phyloP scores from a whole-genome alignment of 1,139 yeast genomes.

The Candida buenavistaensis region DNA sequence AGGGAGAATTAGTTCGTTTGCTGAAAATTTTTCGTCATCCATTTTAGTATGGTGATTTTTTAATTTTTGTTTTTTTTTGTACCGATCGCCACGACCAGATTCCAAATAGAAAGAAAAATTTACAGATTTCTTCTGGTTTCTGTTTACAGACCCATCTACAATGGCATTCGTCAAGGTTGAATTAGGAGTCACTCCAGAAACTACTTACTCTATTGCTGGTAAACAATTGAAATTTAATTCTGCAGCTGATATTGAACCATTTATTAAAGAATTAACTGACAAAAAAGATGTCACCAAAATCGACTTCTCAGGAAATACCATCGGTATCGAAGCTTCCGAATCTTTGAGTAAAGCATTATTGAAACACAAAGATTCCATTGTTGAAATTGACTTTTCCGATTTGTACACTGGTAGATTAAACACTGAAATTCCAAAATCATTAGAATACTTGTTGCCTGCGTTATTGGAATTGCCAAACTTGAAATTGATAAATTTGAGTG shows the following conservation, averaged over 20 bases:
- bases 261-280: slow-evolving; percentile 52
- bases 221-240: slow-evolving; percentile 76
- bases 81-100: slow-evolving; percentile 6
- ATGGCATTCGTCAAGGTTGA: slow-evolving; percentile 28
- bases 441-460: slow-evolving; percentile 70
- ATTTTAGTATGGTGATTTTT: slow-evolving; percentile 1
- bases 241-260: slow-evolving; percentile 69
- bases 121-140: background rate
- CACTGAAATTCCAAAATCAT: slow-evolving; percentile 88
- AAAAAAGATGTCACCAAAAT: slow-evolving; percentile 49
- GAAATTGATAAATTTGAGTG: slow-evolving; percentile 78
- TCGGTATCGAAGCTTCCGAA: slow-evolving; percentile 86
- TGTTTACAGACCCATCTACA: background rate
- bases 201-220: slow-evolving; percentile 64
- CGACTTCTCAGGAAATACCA: slow-evolving; percentile 89
- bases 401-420: slow-evolving; percentile 92
- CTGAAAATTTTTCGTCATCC: slow-evolving; percentile 7
- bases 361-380: slow-evolving; percentile 49
- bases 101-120: slow-evolving; percentile 1
- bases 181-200: slow-evolving; percentile 30
- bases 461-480: slow-evolving; percentile 68
- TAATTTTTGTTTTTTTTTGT: slow-evolving; percentile 7
- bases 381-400: slow-evolving; percentile 82
- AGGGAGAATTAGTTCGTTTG: background rate
- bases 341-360: slow-evolving; percentile 63